Evolutionary conservation across 2,329 filamentous ascomycete species (phyloP), one percentile per base, ranked within the genome.

Genomic region (Aureobasidium sp.): DNA sequence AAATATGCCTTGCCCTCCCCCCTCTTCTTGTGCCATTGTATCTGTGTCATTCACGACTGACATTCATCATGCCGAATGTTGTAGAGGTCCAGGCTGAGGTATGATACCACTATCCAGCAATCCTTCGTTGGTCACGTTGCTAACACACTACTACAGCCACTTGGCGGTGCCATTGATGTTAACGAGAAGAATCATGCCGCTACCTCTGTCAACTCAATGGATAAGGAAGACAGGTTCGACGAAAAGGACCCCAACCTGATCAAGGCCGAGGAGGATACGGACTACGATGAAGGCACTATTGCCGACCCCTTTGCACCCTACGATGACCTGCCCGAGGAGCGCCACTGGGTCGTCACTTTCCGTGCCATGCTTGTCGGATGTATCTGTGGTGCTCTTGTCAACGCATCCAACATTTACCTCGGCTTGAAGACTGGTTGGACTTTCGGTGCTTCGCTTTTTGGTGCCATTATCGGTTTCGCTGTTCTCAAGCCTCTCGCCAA

Each of bases 381-480:
- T 62, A 68, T 80, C 53, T 77, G 84, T 20, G 84, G 83, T 36
- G 82, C 79, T 14, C 75, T 86, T 12, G 81, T 85, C 64, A 84
- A 84, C 67, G 82, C 82, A 11, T 83, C 81, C 64, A 85, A 85
- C 68, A 76, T 86, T 41, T 85, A 86, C 66, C 77, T 86, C 25
- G 82, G 82, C 76, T 70, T 75, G 41, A 77, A 76, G 70, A 75
- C 75, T 25, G 75, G 75, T 27, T 76, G 73, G 73, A 75, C 73
- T 22, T 75, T 76, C 63, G 68, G 69, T 51, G 79, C 77, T 27
- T 64, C 59, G 17, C 48, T 68, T 2, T 67, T 66, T 41, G 64
- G 72, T 67, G 79, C 83, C 53, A 84, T 85, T 66, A 81, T 84
- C 66, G 83, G 83, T 48, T 85, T 83, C 64, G 82, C 68, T n/a